phyloP scores from a whole-genome alignment of 257 asterid genomes.

The Echium plantagineum region DNA sequence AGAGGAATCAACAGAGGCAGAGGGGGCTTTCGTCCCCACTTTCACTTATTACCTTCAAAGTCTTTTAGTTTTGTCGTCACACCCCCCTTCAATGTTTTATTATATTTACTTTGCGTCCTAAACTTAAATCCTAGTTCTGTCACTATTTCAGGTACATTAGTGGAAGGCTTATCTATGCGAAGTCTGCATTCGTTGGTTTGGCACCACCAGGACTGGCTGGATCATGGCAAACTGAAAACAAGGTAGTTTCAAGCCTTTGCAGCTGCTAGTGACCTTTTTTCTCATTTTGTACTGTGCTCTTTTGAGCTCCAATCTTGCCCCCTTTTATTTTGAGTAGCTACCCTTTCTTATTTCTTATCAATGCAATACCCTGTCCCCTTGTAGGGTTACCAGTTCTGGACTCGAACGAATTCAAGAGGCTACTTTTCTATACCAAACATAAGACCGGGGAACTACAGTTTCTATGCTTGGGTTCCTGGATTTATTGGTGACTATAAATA shows the following conservation, averaged over 20 bases:
- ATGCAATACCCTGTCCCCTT: background rate
- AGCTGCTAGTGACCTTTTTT: background rate
- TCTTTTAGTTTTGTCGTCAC: no score
- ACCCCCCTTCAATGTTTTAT: background rate
- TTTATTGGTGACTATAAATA: conserved; percentile 50
- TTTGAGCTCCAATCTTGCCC: background rate
- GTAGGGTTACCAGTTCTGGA: conserved; percentile 83
- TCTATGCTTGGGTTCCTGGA: conserved; percentile 74
- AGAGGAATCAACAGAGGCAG: no score
- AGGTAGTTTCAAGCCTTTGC: conserved; percentile 21
- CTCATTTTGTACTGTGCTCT: background rate
- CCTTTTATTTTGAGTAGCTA: background rate
- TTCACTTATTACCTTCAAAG: no score
- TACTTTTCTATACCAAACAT: conserved; percentile 28
- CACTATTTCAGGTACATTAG: conserved; percentile 10
- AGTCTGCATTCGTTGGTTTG: conserved; percentile 53
- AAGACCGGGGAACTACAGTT: conserved; percentile 29
- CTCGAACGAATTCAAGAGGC: conserved; percentile 33
- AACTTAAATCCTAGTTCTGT: background rate
- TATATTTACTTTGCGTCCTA: background rate
- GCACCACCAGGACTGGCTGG: conserved; percentile 62
- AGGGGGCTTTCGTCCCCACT: background rate
- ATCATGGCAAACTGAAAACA: conserved; percentile 62
- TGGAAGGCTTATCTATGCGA: conserved; percentile 19
- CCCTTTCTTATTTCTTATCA: background rate